Evolutionary conservation across 2,329 filamentous ascomycete species (phyloP), one percentile per base, ranked within the genome.

Genomic region (Thelonectria discophora): DNA sequence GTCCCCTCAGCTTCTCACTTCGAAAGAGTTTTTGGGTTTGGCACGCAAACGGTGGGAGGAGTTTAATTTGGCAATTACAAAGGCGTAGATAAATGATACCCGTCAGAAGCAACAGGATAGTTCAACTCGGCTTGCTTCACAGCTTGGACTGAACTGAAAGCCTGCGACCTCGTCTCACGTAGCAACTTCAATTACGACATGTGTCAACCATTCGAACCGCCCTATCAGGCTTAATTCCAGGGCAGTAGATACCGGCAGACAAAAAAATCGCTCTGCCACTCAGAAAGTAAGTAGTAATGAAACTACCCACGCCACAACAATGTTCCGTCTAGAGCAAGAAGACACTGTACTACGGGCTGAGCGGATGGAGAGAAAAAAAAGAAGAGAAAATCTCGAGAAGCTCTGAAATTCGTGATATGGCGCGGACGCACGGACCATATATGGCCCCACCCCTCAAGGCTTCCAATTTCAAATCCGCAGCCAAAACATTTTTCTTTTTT

Each of bases 191-290:
- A 39, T 10, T 42, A 17, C 56, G 53, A 71, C 71, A 81, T 92
- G 88, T 92, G 86, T 88, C 88, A 85, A 88, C 88, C 88, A 88
- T 89, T 91, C 90, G 90, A 93, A 90, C 90, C 83, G 88, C 90
- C 88, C 88, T 87, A 86, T 92, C 90, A 92, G 82, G 82, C 76
- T 78, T 79, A 79, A 88, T 86, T 93, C 90, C 85, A 91, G 88
- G 88, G 90, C 88, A 91, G 90, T 89, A 93, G 90, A 93, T 93
- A 93, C 90, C 89, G 88, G 88, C 87, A 83, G 89, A 86, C 77
- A 40, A 56, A 42, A 42, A 71, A 65, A 86, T 30, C 77, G 69
- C 79, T 91, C 87, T 91, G 76, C 84, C 88, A 85, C 88, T 83
- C 85, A 81, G 57, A 60, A 68, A 79, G 79, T 76, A 64, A 69